Evolutionary conservation across 768 basidiomycete species (phyloP).

Genomic region (Russula earlei): DNA sequence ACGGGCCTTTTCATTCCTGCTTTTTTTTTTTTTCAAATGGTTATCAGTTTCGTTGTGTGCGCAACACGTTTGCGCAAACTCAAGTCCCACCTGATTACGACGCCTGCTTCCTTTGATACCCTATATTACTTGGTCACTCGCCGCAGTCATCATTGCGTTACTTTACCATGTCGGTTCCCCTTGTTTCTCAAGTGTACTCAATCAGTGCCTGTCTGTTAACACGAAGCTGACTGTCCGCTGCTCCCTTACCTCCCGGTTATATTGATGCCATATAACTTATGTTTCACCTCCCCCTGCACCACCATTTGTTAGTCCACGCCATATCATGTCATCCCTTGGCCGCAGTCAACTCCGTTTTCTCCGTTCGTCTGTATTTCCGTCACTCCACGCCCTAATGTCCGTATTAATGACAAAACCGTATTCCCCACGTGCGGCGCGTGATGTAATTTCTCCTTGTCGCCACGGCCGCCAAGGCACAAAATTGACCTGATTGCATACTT

Average conservation of each 20-base stretch:
- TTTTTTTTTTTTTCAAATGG: neutral
- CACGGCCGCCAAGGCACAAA: neutral
- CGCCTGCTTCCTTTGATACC: neutral
- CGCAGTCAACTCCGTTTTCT: conserved; percentile 1
- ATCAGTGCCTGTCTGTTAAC: neutral
- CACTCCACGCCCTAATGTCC: conserved; percentile 3
- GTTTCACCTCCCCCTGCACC: neutral
- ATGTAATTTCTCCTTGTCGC: conserved; percentile 6
- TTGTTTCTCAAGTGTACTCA: neutral
- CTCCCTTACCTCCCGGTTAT: neutral
- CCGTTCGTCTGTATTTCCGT: conserved; percentile 3
- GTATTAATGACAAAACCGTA: neutral
- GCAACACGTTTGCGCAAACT: neutral
- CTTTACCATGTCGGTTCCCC: neutral
- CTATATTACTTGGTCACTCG: neutral
- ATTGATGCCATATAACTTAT: conserved; percentile 4
- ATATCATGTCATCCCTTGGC: neutral
- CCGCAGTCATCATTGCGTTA: neutral
- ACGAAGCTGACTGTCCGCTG: neutral
- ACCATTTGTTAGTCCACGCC: neutral
- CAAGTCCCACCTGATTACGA: neutral
- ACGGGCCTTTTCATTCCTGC: neutral
- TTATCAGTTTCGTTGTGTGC: neutral
- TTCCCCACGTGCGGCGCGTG: neutral
- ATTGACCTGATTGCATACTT: neutral